Base-by-base conservation (phyloP, 345 rosid species). In the Eucalyptus rudis region DNA sequence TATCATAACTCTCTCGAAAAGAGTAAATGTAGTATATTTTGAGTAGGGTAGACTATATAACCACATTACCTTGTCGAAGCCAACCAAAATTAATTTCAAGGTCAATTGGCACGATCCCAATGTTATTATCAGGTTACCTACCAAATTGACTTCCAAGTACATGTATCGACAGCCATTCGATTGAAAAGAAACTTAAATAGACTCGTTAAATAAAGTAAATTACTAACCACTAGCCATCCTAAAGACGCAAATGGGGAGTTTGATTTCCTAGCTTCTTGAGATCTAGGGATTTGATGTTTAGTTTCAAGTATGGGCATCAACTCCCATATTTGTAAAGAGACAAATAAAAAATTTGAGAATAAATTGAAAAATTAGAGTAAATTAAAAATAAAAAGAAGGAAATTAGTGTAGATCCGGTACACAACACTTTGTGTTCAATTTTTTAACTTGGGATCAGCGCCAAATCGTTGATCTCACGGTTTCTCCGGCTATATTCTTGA, bases 291-390 rank as follows among this genome's bases (percentile, higher is more conserved):
- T 0, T 0, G 1, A 56, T 24, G 29, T 56, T 56, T 24, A 56
- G 13, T 56, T 56, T 56, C 0, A 10, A 5, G 0, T 56, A 56
- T 56, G 1, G 1, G 0, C 0, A 24, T 56, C 13, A 3, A 24
- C 1, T 56, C 5, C 0, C 6, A 24, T 19, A 8, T 24, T 56
- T 56, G 0, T 19, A 56, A 56, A 24, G 0, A 22, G 13, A 10
- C 0, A 7, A 20, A 19, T 52, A 0, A 19, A 52, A 52, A 52
- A 19, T 0, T 19, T 7, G 1, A 52, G 4, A 19, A 8, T 52
- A 19, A 19, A 52, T 52, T 19, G 10, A 20, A 20, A 13, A 51
- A 17, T 51, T 17, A 51, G 54, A 51, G 4, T 17, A 51, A 51
- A 7, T 51, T 0, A 3, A 17, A 51, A 51, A 51, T 51, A 17